Evolutionary conservation across 108 stramenopile genomes (phyloP).

Genomic region (Chaetoceros muelleri): DNA sequence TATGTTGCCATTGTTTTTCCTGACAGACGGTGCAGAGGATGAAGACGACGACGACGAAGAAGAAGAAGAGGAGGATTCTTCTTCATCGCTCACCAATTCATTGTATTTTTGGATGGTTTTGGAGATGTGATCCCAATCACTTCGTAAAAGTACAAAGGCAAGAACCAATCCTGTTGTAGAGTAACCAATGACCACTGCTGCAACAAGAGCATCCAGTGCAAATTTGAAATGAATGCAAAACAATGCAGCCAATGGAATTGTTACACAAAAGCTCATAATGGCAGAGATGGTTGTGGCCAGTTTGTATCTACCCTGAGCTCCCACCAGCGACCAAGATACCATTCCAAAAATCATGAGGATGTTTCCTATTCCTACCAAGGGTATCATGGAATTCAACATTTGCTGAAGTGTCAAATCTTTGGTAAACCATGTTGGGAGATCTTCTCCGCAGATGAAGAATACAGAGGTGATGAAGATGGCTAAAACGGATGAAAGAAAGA

Average conservation of each 20-base stretch:
- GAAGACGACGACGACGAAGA: too few species aligned
- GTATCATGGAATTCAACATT: constrained; percentile 38
- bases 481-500: constrained; percentile 30
- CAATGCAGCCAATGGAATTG: constrained; percentile 43
- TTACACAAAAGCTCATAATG: constrained; percentile 34
- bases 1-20: too few species aligned
- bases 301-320: constrained; percentile 46
- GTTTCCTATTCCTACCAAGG: constrained; percentile 55
- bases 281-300: constrained; percentile 38
- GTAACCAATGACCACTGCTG: constrained; percentile 44
- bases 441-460: constrained; percentile 29
- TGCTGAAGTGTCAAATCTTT: constrained; percentile 45
- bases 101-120: too few species aligned
- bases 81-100: constrained; percentile 30
- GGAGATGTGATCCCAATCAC: constrained; percentile 34
- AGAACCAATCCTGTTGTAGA: constrained; percentile 26
- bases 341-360: constrained; percentile 44
- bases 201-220: constrained; percentile 31
- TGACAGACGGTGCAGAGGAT: too few species aligned
- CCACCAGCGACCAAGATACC: constrained; percentile 52
- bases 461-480: constrained; percentile 34
- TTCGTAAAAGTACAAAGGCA: constrained; percentile 25
- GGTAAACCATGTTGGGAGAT: constrained; percentile 36
- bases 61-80: constrained; percentile 33
- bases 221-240: constrained; percentile 24